Evolutionary conservation across 2,329 filamentous ascomycete species (phyloP), one percentile per base, ranked within the genome.

Genomic region (Aureobasidium pullulans): DNA sequence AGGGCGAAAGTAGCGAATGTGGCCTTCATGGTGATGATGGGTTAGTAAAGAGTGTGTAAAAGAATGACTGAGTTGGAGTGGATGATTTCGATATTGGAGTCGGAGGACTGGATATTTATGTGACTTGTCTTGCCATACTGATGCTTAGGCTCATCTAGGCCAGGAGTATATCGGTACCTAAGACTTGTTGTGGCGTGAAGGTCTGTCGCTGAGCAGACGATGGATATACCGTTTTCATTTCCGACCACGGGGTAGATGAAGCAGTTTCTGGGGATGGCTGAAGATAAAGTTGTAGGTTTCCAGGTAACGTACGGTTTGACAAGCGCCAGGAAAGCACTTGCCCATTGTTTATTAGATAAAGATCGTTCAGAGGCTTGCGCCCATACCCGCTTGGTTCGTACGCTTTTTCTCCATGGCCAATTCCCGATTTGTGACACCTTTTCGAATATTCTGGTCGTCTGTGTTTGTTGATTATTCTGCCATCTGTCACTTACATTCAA

Each of bases 31-130:
- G 40, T 46, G 40, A 15, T 28, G 52, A 46, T 46, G 39, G 15
- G 40, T 44, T 56, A 56, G 52, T 56, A 36, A 4, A 11, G 36
- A 8, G 7, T 16, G 50, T 37, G 11, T 46, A 56, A 56, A 56
- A 56, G 52, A 56, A 40, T 56, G 52, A 56, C 52, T 56, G 40
- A 40, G 52, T 44, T 56, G 39, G 40, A 52, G 48, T 31, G 39
- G 52, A 56, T 56, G 52, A 15, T 46, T 56, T 44, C 13, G 39
- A 36, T 6, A 44, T 16, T 28, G 16, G 16, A 34, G 52, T 46
- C 9, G 40, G 16, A n/a, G 31, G 16, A 29, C 40, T 40, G 40
- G 31, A 19, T 56, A 56, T 37, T 56, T 56, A 56, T 46, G 32
- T n/a, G 10, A 42, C 23, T 36, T 42, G 13, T 36, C 49, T 36